Percentiles rank a stretch among this genome's conserved stretches.
Evolutionary conservation across 169 alveolate genomes (phyloP).

Genomic region (Eimeria brunetti): DNA sequence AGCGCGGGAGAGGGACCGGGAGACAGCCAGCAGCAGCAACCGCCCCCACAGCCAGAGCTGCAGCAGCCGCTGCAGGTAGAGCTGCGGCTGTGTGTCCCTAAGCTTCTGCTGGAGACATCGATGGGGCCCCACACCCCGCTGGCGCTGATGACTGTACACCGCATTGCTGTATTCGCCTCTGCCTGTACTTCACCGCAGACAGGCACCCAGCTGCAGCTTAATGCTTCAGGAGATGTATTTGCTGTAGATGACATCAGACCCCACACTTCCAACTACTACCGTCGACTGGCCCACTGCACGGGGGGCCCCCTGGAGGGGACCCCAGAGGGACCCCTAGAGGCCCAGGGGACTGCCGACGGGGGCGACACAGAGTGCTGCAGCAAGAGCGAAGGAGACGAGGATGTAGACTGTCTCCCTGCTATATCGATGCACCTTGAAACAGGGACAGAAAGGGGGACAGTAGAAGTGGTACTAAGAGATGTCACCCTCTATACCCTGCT

Average conservation of each 20-base stretch:
- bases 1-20: not conserved
- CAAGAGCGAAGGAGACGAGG: conserved; percentile 6
- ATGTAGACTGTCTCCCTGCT: conserved; percentile 23
- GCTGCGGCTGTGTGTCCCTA: conserved; percentile 43
- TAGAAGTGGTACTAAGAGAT: conserved; percentile 82
- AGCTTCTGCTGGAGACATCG: conserved; percentile 54
- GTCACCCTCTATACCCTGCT: conserved; percentile 83
- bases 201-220: conserved; percentile 38
- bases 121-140: conserved; percentile 68
- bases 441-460: not conserved
- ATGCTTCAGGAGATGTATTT: conserved; percentile 45
- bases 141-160: conserved; percentile 60
- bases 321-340: not conserved
- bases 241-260: conserved; percentile 82
- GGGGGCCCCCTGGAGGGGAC: not conserved
- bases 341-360: not conserved
- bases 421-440: conserved; percentile 58
- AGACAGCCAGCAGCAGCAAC: not conserved
- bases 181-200: not conserved
- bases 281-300: conserved; percentile 78
- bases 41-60: not conserved
- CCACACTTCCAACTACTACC: conserved; percentile 62
- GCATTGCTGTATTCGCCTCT: conserved; percentile 38
- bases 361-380: not conserved
- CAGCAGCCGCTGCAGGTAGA: not conserved